Evolutionary conservation across 352 stramenopile genomes (phyloP).

Genomic region (Phytophthora fragariae): DNA sequence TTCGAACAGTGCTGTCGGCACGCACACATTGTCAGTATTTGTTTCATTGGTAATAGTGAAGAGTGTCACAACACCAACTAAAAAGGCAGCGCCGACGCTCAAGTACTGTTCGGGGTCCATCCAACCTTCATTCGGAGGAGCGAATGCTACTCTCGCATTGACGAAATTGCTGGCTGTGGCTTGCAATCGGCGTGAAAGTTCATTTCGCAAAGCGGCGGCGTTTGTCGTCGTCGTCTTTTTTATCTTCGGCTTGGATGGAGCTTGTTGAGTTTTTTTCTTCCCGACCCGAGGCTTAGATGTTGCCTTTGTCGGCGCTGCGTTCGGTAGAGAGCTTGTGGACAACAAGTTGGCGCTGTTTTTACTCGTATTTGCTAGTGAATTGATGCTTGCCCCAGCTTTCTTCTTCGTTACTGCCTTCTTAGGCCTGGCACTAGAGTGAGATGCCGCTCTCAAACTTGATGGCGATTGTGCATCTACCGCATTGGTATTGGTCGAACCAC

Average conservation of each 20-base stretch:
- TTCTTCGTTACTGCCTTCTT: too few relatives aligned
- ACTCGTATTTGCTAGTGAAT: too few relatives aligned
- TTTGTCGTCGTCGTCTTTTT: too few relatives aligned
- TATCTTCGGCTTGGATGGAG: not conserved
- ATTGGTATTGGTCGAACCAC: too few relatives aligned
- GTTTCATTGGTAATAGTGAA: not conserved
- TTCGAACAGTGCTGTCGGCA: not conserved
- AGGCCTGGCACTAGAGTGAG: too few relatives aligned
- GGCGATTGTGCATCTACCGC: too few relatives aligned
- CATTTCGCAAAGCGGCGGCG: too few relatives aligned
- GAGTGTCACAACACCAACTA: not conserved
- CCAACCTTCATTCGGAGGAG: not conserved
- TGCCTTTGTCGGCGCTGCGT: too few relatives aligned
- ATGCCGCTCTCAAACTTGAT: too few relatives aligned
- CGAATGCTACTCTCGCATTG: slow-evolving; percentile 4
- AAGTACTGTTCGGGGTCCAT: not conserved
- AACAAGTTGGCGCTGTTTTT: too few relatives aligned
- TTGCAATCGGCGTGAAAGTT: not conserved
- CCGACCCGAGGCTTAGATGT: not conserved
- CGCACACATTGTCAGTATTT: not conserved
- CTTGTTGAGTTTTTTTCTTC: not conserved
- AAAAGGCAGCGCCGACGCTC: not conserved
- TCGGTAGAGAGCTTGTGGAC: too few relatives aligned
- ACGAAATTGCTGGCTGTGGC: not conserved
- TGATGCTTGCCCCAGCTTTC: too few relatives aligned